A percentile compares a stretch with the other conserved stretches of the same genome.
phyloP scores from a whole-genome alignment of 1,284 basidiomycete genomes.

The Caloboletus inedulis region DNA sequence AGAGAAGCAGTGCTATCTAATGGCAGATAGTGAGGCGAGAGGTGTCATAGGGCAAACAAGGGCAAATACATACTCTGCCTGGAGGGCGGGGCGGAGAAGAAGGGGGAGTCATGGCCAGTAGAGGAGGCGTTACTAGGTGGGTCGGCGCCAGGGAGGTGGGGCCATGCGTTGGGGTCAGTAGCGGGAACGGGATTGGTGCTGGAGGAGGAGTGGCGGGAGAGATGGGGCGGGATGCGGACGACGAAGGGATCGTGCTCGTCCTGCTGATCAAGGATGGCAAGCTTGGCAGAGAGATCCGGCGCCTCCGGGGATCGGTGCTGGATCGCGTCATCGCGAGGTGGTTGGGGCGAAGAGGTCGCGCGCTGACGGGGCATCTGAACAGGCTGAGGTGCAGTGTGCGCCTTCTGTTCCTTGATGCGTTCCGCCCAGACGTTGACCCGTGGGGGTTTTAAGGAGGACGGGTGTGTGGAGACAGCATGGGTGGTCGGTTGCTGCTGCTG shows the following conservation, averaged over 20 bases:
- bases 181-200: slow-evolving; percentile 21
- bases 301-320: slow-evolving; percentile 24
- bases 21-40: slow-evolving; percentile 6
- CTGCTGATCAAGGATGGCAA: slow-evolving; percentile 27
- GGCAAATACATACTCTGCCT: slow-evolving; percentile 48
- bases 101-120: slow-evolving; percentile 38
- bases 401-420: slow-evolving; percentile 30
- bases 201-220: slow-evolving; percentile 30
- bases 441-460: slow-evolving; percentile 18
- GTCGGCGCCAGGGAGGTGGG: slow-evolving; percentile 18
- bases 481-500: not conserved
- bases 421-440: slow-evolving; percentile 29
- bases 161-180: slow-evolving; percentile 31
- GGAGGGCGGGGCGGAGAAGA: slow-evolving; percentile 28
- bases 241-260: slow-evolving; percentile 45
- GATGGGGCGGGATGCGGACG: slow-evolving; percentile 36
- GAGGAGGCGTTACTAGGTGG: slow-evolving; percentile 43
- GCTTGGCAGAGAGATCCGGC: slow-evolving; percentile 17
- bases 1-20: slow-evolving; percentile 28
- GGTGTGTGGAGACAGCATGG: not conserved
- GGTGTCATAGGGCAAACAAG: slow-evolving; percentile 7
- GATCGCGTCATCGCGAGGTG: slow-evolving; percentile 20
- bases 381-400: slow-evolving; percentile 24
- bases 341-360: slow-evolving; percentile 14
- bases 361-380: slow-evolving; percentile 14